phyloP scores from a whole-genome alignment of 768 basidiomycete species.

The Mycena vitilis region DNA sequence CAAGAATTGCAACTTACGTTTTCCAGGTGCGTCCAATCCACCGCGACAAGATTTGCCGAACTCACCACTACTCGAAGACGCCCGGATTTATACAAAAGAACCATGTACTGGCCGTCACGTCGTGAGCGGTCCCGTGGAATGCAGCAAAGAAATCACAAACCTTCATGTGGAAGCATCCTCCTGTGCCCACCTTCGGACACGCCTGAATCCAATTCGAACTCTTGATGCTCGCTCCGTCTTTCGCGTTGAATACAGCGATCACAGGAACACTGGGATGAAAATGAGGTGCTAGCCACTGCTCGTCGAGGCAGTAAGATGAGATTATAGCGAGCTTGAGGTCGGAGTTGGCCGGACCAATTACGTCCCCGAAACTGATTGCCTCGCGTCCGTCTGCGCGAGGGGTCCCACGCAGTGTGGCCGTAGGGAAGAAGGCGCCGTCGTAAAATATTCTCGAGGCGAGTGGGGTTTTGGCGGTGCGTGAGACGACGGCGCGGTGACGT shows the following conservation, averaged over 20 bases:
- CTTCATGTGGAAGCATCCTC: slow-evolving; percentile 88
- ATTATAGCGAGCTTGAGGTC: slow-evolving; percentile 83
- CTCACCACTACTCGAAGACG: slow-evolving; percentile 83
- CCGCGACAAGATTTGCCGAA: slow-evolving; percentile 87
- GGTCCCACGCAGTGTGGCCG: slow-evolving; percentile 62
- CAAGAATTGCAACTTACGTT: slow-evolving; percentile 63
- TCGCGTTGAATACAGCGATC: slow-evolving; percentile 75
- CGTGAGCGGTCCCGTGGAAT: not conserved
- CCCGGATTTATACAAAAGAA: slow-evolving; percentile 87
- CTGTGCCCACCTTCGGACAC: slow-evolving; percentile 69
- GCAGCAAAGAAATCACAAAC: slow-evolving; percentile 44
- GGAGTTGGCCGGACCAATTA: slow-evolving; percentile 51
- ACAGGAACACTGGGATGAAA: slow-evolving; percentile 81
- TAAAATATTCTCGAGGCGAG: slow-evolving; percentile 46
- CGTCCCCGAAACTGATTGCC: slow-evolving; percentile 12
- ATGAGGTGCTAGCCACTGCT: slow-evolving; percentile 81
- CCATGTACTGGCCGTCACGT: slow-evolving; percentile 69
- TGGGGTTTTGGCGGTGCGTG: slow-evolving; percentile 61
- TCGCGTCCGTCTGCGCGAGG: slow-evolving; percentile 56
- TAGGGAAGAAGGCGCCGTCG: slow-evolving; percentile 28
- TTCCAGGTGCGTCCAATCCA: slow-evolving; percentile 91
- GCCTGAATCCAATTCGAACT: slow-evolving; percentile 72
- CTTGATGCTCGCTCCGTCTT: slow-evolving; percentile 64
- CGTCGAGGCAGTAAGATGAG: slow-evolving; percentile 76
- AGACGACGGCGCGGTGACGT: slow-evolving; percentile 37